phyloP scores from a whole-genome alignment of 2,329 filamentous ascomycete genomes.

The Penicillium glabrum region DNA sequence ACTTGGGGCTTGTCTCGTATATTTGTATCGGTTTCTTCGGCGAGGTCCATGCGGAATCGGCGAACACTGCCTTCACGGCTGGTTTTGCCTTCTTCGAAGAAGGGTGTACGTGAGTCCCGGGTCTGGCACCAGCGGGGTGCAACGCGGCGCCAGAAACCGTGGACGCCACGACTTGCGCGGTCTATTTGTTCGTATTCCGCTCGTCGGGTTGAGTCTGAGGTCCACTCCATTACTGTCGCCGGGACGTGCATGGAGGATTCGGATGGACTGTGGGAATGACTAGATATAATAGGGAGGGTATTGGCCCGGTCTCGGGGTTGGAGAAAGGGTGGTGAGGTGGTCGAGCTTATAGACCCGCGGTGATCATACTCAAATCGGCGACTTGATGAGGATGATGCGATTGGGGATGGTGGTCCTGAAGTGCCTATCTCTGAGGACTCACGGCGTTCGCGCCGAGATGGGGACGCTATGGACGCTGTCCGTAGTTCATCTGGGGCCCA shows the following conservation, averaged over 20 bases:
- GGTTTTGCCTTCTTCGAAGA: conserved; percentile 43
- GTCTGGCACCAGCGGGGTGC: conserved; percentile 43
- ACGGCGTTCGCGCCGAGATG: conserved; percentile 8
- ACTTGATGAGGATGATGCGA: conserved; percentile 15
- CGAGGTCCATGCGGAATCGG: conserved; percentile 46
- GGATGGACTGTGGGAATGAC: conserved; percentile 22
- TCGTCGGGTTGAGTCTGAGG: conserved; percentile 43
- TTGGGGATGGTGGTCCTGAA: conserved; percentile 20
- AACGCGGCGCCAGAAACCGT: conserved; percentile 43
- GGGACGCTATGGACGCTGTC: conserved; percentile 9
- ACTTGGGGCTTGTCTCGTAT: conserved; percentile 2
- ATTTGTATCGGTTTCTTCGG: conserved; percentile 19
- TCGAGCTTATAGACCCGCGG: conserved; percentile 11
- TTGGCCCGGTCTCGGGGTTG: conserved; percentile 15
- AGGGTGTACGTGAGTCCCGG: conserved; percentile 34
- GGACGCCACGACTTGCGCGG: conserved; percentile 41
- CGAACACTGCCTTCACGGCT: conserved; percentile 46
- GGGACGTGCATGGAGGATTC: conserved; percentile 26
- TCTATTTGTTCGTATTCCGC: conserved; percentile 57
- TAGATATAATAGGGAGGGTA: conserved; percentile 12
- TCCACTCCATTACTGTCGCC: conserved; percentile 49
- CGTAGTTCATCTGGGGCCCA: conserved; percentile 5
- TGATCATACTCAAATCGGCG: conserved; percentile 12
- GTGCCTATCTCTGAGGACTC: conserved; percentile 14
- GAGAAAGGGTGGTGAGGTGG: conserved; percentile 4